A percentile compares a stretch with the other conserved stretches of the same genome.
Evolutionary conservation across 495 filamentous ascomycete genomes (phyloP).

Genomic region (Podospora anserina): DNA sequence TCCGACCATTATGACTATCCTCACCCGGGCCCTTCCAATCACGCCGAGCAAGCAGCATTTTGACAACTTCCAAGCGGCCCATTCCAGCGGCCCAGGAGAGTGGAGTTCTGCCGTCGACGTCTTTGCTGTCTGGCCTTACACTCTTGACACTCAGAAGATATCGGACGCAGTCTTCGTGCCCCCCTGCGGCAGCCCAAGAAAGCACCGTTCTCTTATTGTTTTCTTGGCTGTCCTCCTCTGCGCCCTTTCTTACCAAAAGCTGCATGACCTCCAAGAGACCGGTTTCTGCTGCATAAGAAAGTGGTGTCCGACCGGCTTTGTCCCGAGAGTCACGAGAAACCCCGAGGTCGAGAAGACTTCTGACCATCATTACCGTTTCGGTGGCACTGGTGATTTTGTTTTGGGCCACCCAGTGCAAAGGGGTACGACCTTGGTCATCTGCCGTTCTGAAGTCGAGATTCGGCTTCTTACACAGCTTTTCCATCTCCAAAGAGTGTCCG

Average conservation of each 20-base stretch:
- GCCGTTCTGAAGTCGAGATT: not conserved
- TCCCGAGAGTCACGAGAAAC: not conserved
- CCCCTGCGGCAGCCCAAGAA: not conserved
- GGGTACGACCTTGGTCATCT: not conserved
- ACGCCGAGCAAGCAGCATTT: not conserved
- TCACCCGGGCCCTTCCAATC: not conserved
- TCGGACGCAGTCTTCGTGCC: not conserved
- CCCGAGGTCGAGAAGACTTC: not conserved
- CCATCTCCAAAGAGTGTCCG: not conserved
- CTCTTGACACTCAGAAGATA: not conserved
- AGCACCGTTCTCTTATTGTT: not conserved
- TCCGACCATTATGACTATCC: not conserved
- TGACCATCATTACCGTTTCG: no score
- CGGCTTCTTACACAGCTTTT: not conserved
- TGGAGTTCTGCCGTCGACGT: not conserved
- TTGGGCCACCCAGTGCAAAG: not conserved
- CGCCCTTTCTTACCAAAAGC: not conserved
- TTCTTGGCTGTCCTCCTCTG: not conserved
- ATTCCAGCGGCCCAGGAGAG: not conserved
- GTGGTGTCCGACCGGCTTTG: not conserved
- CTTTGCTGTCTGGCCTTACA: not conserved
- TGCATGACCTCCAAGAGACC: not conserved
- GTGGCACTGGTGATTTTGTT: no score
- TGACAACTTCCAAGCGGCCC: not conserved
- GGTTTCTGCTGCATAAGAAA: not conserved